These are phyloP conservation scores for Kentomonas sorsogonicus DNA, from an alignment of 208 protist species.

Conservation along the genomic window DNA sequence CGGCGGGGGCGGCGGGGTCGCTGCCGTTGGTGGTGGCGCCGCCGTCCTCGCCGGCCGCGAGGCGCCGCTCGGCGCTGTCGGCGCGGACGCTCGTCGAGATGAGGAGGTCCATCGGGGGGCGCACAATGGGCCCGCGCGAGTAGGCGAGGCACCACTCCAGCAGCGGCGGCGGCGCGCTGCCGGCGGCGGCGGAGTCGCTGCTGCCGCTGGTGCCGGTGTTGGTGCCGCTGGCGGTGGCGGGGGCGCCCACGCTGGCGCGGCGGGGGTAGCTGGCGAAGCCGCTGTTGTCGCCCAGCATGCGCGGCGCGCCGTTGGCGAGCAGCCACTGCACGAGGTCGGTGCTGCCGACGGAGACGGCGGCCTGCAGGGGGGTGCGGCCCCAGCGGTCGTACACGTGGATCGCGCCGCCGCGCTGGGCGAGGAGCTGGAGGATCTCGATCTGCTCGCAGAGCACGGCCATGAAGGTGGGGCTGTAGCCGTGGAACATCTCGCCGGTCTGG, in stretches of 20 bases:
- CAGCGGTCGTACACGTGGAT: conserved; percentile 85
- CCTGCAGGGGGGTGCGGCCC: conserved; percentile 81
- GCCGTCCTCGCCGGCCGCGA: conserved; percentile 6
- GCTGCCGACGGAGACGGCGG: conserved; percentile 68
- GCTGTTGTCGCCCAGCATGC: conserved; percentile 61
- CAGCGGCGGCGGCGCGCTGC: neutral
- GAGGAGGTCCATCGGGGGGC: too few species aligned
- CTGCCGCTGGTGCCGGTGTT: conserved; percentile 5
- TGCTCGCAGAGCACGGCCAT: conserved; percentile 73
- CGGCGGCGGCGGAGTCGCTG: too few species aligned
- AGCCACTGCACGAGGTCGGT: conserved; percentile 72
- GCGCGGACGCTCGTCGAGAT: conserved; percentile 24
- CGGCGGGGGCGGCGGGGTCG: neutral
- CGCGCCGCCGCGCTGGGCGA: conserved; percentile 60
- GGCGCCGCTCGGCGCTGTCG: conserved; percentile 34
- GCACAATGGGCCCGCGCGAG: too few species aligned
- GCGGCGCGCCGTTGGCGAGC: conserved; percentile 57
- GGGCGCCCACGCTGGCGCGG: conserved; percentile 32
- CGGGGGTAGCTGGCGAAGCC: conserved; percentile 26
- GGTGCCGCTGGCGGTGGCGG: too few species aligned
- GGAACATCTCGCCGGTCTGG: conserved; percentile 67
- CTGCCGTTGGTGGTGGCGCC: conserved; percentile 3
- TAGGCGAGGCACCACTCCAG: too few species aligned
- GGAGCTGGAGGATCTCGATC: conserved; percentile 58
- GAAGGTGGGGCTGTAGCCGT: conserved; percentile 86